Conservation (phyloP, 331 rosid species). For the Arachis monticola region DNA sequence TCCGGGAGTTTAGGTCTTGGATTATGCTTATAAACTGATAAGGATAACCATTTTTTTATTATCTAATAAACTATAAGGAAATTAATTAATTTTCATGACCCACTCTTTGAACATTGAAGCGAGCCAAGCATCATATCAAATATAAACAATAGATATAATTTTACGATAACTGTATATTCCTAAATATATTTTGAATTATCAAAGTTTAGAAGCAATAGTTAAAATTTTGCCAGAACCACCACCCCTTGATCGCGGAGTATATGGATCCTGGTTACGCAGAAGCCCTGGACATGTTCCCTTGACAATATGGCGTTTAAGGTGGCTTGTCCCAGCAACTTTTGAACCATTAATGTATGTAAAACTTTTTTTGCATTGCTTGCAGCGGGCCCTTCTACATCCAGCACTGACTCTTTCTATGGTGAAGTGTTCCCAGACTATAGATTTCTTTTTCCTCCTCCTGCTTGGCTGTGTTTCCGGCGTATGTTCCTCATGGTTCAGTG, state of each 20-base stretch:
- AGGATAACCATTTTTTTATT: no score
- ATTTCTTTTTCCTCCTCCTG: slow-evolving; percentile 89
- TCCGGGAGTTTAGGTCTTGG: no score
- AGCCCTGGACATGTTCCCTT: slow-evolving; percentile 87
- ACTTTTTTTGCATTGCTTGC: slow-evolving; percentile 94
- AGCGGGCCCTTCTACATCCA: slow-evolving; percentile 91
- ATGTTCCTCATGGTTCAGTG: slow-evolving; percentile 56
- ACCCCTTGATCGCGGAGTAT: slow-evolving; percentile 65
- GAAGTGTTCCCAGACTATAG: slow-evolving; percentile 94
- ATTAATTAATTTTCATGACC: no score
- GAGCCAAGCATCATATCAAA: no score
- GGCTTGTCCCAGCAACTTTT: slow-evolving; percentile 98
- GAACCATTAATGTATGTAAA: slow-evolving; percentile 96
- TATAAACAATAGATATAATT: no score
- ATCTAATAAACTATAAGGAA: no score
- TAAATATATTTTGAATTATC: no score
- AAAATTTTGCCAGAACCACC: slow-evolving; percentile 45
- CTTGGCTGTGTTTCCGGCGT: slow-evolving; percentile 74
- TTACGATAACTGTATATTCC: no score
- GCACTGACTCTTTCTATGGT: slow-evolving; percentile 80
- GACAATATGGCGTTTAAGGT: slow-evolving; percentile 94
- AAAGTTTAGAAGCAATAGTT: no score
- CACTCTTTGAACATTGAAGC: no score
- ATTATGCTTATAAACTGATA: no score
- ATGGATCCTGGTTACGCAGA: slow-evolving; percentile 69